Evolutionary conservation across 2,329 filamentous ascomycete species (phyloP), one percentile per base, ranked within the genome.

Genomic region (Pseudogymnoascus sp.): DNA sequence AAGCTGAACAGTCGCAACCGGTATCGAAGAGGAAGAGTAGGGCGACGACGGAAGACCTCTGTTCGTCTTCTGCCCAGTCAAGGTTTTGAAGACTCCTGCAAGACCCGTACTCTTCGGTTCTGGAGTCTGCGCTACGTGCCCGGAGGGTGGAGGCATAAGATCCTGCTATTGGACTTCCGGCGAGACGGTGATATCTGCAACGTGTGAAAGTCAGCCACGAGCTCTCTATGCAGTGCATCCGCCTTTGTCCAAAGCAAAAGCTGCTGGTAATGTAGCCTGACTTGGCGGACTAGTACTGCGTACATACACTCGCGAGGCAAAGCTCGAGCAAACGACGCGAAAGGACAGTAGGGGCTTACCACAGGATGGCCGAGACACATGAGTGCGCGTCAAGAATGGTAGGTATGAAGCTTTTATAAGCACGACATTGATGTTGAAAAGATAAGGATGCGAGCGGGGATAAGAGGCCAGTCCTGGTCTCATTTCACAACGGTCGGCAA

Each of bases 11-110:
- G 76, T 68, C 59, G 73, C 72, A 62, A 71, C 68, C 2, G 76
- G 73, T 41, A 64, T 65, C 35, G 73, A 72, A 59, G 71, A 70
- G 61, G 76, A 65, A 60, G 78, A 76, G 61, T 78, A 74, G 64
- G 77, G 73, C 65, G 76, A 72, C 45, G 77, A 74, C 4, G 78
- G 75, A 59, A 78, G 76, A 21, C 81, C 79, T 68, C 82, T 85
- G 52, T 77, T 78, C 63, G 80, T 75, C 72, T 80, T 85, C 63
- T 78, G 78, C 68, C 72, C 70, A 59, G 84, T 81, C 68, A 88
- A 75, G 68, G 81, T 84, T 69, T 85, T 85, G 71, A 88, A 84
- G 65, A 88, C 84, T 68, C 83, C 82, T 68, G 83, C 83, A 68
- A 88, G 78, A 68, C 83, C 78, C 41, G 78, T 73, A 69, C 75